A percentile compares a stretch with the other conserved stretches of the same genome.
Conservation (phyloP, 805 yeast genomes). For the Wickerhamiella kazuoi region DNA sequence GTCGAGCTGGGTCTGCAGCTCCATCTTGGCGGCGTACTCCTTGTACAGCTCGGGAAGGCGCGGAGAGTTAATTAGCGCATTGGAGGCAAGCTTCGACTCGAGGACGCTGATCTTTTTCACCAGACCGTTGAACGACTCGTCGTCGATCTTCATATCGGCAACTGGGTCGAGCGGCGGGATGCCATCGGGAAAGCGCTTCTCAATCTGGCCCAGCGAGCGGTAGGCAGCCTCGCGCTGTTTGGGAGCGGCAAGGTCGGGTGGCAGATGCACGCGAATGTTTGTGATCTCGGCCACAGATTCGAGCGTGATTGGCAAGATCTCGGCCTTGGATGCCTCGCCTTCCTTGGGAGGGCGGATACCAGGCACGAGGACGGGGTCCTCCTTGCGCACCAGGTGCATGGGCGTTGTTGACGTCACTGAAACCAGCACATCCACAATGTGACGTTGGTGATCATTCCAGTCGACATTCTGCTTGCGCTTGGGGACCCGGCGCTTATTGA, state of each 20-base stretch:
- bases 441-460: constrained; percentile 74
- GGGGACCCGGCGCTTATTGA: constrained; percentile 40
- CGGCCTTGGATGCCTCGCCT: constrained; percentile 55
- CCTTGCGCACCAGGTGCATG: constrained; percentile 55
- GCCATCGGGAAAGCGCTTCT: constrained; percentile 74
- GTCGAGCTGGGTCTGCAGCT: constrained; percentile 40
- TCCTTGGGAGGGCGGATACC: constrained; percentile 69
- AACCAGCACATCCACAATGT: constrained; percentile 70
- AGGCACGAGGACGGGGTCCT: constrained; percentile 61
- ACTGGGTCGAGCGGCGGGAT: constrained; percentile 84
- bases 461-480: constrained; percentile 32
- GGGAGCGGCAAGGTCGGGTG: constrained; percentile 40
- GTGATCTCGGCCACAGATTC: constrained; percentile 60
- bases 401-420: constrained; percentile 60
- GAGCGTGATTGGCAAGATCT: constrained; percentile 71
- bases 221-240: constrained; percentile 34
- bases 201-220: constrained; percentile 64
- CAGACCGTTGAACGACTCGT: constrained; percentile 53
- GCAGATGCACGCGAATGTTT: constrained; percentile 63
- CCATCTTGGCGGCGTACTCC: constrained; percentile 46
- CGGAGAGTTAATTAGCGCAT: constrained; percentile 36
- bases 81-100: constrained; percentile 52
- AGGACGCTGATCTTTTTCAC: constrained; percentile 66
- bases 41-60: constrained; percentile 46
- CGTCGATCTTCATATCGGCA: constrained; percentile 78